A percentile compares a stretch with the other conserved stretches of the same genome.
Evolutionary conservation across 768 basidiomycete genomes (phyloP).

Genomic region (Russula dissimulans): DNA sequence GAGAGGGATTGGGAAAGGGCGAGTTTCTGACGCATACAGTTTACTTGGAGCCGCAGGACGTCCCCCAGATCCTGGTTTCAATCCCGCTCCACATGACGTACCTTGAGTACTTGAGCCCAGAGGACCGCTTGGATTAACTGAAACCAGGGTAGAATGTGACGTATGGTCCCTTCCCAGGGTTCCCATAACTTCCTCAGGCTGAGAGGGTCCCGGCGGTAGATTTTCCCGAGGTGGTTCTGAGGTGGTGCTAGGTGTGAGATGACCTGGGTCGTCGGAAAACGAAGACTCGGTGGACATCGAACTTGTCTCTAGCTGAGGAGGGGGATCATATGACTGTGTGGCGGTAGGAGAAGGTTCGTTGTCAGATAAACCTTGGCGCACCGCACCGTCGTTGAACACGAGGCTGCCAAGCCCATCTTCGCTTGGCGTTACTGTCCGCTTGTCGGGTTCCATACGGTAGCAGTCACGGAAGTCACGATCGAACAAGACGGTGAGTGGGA

Average conservation of each 20-base stretch:
- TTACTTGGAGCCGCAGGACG: neutral
- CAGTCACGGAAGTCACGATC: too few species aligned
- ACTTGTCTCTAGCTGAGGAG: neutral
- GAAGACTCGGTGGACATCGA: neutral
- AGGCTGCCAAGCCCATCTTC: neutral
- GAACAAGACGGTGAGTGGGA: too few species aligned
- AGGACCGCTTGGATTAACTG: neutral
- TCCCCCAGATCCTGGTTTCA: neutral
- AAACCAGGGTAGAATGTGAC: neutral
- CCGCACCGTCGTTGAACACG: neutral
- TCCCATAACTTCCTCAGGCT: neutral
- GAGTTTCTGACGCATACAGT: too few species aligned
- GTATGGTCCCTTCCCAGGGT: neutral
- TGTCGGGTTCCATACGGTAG: too few species aligned
- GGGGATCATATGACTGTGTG: neutral
- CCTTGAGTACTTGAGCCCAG: neutral
- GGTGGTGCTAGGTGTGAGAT: neutral
- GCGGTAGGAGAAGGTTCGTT: neutral
- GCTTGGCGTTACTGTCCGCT: neutral
- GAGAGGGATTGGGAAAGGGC: neutral
- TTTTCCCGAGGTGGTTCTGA: neutral
- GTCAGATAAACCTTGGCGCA: neutral
- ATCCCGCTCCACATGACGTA: neutral
- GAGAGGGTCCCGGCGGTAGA: neutral
- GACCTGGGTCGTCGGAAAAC: neutral